Conservation (phyloP, 352 stramenopile genomes). For the Phytophthora pseudosyringae region DNA sequence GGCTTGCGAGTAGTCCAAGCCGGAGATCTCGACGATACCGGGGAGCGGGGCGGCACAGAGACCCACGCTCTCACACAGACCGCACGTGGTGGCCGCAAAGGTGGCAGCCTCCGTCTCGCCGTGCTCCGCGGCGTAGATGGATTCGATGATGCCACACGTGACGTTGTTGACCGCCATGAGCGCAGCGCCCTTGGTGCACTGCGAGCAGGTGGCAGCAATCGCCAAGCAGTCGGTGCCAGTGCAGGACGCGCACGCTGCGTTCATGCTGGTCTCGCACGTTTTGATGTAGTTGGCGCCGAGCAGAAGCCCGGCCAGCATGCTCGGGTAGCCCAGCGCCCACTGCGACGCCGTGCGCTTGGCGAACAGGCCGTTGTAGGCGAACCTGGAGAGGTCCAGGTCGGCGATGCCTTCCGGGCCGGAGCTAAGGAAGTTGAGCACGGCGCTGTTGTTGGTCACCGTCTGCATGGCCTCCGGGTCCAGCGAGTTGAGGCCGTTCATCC, state of each 20-base stretch:
- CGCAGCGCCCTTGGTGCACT: conserved; percentile 43
- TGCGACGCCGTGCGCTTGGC: conserved; percentile 57
- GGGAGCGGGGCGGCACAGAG: conserved; percentile 70
- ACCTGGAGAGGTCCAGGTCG: conserved; percentile 58
- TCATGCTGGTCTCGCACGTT: conserved; percentile 43
- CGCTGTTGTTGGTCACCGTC: conserved; percentile 43
- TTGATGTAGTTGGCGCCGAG: conserved; percentile 63
- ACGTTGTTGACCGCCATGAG: conserved; percentile 51
- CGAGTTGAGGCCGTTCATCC: conserved; percentile 83
- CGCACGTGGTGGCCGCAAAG: conserved; percentile 46
- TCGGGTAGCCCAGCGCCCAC: conserved; percentile 78
- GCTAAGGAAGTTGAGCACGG: conserved; percentile 49
- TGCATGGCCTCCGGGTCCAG: conserved; percentile 70
- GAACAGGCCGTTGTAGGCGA: conserved; percentile 82
- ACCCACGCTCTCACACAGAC: conserved; percentile 50
- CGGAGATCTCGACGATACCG: conserved; percentile 59
- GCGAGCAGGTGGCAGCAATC: conserved; percentile 43
- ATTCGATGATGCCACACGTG: conserved; percentile 48
- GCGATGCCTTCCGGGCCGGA: conserved; percentile 36
- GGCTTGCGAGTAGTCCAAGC: conserved; percentile 58
- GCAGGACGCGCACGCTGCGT: conserved; percentile 53
- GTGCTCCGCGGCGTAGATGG: conserved; percentile 52
- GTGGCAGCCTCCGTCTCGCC: conserved; percentile 40
- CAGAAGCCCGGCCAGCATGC: conserved; percentile 61
- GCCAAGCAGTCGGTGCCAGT: conserved; percentile 38